phyloP scores from a whole-genome alignment of 495 filamentous ascomycete species.

The Aspergillus homomorphus region DNA sequence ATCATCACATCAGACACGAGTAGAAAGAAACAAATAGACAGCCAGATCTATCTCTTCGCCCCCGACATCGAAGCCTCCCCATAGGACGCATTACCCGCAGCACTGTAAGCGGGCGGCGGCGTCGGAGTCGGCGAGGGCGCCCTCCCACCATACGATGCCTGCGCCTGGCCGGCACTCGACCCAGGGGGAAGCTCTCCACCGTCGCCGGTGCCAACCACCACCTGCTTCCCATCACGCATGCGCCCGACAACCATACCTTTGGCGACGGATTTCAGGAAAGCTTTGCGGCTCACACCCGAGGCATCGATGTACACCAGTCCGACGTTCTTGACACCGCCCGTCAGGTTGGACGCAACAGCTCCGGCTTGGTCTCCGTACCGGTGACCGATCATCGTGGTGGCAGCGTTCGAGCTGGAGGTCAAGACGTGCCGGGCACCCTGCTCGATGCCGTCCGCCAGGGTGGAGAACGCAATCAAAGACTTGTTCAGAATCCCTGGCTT shows the following conservation, averaged over 20 bases:
- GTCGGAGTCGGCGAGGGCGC: conserved; percentile 33
- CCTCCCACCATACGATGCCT: conserved; percentile 17
- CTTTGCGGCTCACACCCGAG: conserved; percentile 80
- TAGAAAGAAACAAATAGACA: neutral
- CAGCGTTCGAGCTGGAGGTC: conserved; percentile 66
- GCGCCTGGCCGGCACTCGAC: conserved; percentile 16
- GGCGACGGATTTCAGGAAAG: conserved; percentile 86
- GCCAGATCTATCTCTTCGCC: conserved; percentile 31
- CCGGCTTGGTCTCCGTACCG: conserved; percentile 83
- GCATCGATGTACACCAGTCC: conserved; percentile 98
- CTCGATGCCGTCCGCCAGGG: conserved; percentile 89
- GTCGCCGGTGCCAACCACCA: conserved; percentile 79
- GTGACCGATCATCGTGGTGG: conserved; percentile 78
- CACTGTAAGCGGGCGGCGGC: conserved; percentile 44
- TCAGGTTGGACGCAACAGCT: conserved; percentile 64
- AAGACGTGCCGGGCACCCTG: conserved; percentile 75
- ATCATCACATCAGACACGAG: neutral
- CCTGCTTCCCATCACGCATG: conserved; percentile 76
- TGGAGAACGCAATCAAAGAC: conserved; percentile 92
- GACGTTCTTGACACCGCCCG: conserved; percentile 89
- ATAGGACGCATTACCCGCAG: conserved; percentile 35
- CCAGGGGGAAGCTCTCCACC: conserved; percentile 52
- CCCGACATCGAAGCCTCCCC: conserved; percentile 32
- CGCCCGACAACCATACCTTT: conserved; percentile 98
- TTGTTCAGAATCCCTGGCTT: conserved; percentile 95